Percentiles rank a stretch among this genome's conserved stretches.
Conservation (phyloP, 2,329 filamentous ascomycete species). For the Monilinia vaccinii-corymbosi region DNA sequence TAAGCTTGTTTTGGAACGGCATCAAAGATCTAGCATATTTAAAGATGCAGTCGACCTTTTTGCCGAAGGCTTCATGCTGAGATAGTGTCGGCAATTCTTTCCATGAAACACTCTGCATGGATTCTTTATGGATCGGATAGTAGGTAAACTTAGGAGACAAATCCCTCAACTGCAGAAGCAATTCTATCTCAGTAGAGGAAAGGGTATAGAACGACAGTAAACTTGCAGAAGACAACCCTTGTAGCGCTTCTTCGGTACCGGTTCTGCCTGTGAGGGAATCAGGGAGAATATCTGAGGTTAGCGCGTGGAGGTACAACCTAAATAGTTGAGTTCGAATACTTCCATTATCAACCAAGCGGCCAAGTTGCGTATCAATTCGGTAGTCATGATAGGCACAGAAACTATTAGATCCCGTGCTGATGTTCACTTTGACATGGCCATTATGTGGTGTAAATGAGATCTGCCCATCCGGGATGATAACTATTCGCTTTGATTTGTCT, state of each 20-base stretch:
- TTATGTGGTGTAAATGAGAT: constrained; percentile 11
- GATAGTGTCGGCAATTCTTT: constrained; percentile 32
- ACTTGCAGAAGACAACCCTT: constrained; percentile 39
- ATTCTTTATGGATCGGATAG: constrained; percentile 34
- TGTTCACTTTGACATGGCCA: constrained; percentile 32
- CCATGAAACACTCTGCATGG: constrained; percentile 43
- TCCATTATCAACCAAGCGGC: constrained; percentile 41
- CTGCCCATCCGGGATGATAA: constrained; percentile 2
- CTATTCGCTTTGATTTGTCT: constrained; percentile 34
- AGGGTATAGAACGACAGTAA: constrained; percentile 39
- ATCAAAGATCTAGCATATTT: constrained; percentile 25
- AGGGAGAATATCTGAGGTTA: constrained; percentile 42
- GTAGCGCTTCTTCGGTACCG: constrained; percentile 31
- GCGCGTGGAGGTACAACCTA: constrained; percentile 42
- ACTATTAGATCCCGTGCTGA: constrained; percentile 18
- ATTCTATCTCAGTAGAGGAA: constrained; percentile 27
- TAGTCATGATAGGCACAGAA: constrained; percentile 35
- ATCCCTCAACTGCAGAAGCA: constrained; percentile 33
- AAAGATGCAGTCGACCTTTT: constrained; percentile 31
- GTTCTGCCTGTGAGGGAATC: constrained; percentile 15
- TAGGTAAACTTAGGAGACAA: constrained; percentile 37
- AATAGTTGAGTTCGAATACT: constrained; percentile 43
- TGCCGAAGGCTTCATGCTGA: constrained; percentile 38
- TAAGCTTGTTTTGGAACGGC: constrained; percentile 25
- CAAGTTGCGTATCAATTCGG: constrained; percentile 39